phyloP scores from a whole-genome alignment of 495 filamentous ascomycete species.

The Neurospora discreta region DNA sequence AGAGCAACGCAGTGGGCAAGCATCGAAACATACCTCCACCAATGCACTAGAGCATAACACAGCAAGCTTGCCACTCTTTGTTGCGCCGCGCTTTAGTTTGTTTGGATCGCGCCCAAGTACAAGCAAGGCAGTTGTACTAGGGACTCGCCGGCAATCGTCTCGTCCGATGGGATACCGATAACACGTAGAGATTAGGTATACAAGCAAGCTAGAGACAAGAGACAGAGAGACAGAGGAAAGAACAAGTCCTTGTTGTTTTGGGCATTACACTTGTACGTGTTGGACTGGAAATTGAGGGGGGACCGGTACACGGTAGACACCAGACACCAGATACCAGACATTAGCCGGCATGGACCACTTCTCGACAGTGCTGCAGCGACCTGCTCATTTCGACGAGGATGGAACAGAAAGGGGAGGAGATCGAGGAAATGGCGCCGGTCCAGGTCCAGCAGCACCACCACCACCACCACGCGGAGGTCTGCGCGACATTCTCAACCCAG shows the following conservation, averaged over 20 bases:
- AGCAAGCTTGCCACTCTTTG: neutral
- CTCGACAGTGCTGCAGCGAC: conserved; percentile 36
- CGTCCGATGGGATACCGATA: neutral
- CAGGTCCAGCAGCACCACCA: neutral
- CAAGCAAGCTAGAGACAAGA: neutral
- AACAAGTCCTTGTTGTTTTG: neutral
- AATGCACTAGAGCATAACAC: neutral
- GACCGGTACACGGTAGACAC: conserved; percentile 3
- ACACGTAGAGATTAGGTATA: neutral
- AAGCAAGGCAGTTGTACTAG: neutral
- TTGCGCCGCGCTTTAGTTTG: neutral
- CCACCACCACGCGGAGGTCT: conserved; percentile 14
- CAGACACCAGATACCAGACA: neutral
- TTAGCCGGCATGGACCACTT: conserved; percentile 27
- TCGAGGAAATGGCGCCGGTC: conserved; percentile 10
- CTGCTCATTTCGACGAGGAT: conserved; percentile 29
- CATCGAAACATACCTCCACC: neutral
- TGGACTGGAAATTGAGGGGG: conserved; percentile 10
- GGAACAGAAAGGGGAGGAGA: conserved; percentile 19
- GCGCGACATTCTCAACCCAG: conserved; percentile 30
- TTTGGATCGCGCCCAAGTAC: neutral
- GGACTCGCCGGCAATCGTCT: neutral
- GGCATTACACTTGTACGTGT: neutral
- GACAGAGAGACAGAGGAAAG: neutral
- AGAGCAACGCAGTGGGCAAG: neutral